Base-by-base conservation (phyloP, 495 filamentous ascomycete genomes). In the Sphaerosporella brunnea region DNA sequence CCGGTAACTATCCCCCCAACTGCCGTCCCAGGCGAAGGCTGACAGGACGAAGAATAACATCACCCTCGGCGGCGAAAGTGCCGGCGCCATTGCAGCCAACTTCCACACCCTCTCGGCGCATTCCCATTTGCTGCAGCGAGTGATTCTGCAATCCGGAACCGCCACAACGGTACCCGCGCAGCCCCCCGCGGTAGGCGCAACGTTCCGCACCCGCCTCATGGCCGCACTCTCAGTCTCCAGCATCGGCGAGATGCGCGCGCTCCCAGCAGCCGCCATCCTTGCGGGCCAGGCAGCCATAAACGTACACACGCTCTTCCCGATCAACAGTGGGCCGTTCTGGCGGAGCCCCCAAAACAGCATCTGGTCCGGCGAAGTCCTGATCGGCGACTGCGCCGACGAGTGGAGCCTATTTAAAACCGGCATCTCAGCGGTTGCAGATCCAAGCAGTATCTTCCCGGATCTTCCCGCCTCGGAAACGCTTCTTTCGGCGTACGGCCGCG, bases 81-180 rank as follows among this genome's bases (percentile, higher is more conserved):
- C 40, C 8, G 40, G 40, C 13, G 19, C 40, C 10, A 43, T 43
- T 2, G 1, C 40, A 26, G 26, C 40, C 13, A 9, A 43, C 40
- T 25, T 25, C 2, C 40, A 43, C 23, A 43, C 40, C 2, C 3
- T 43, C 18, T 43, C 40, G 20, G 20, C 10, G 8, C 40, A 43
- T 20, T 43, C 40, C 1, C 18, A 9, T 11, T 23, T 43, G 1
- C 21, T 43, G 20, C 1, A 43, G 11, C 40, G 24, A 11, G 11
- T 73, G 13, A 76, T 78, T 49, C 63, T 67, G 13, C 62, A 72
- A 38, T 76, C 73, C 21, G 74, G 74, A 5, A 74, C 56, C 23
- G 71, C 69, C 3, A 53, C 69, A 18, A 66, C 67, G 55, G 69
- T 68, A 49, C 53, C 54, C 7, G 52, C 59, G 10, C 66, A 66